Evolutionary conservation across 2,329 filamentous ascomycete species (phyloP), one percentile per base, ranked within the genome.

Genomic region (Ceratocystis cacaofunesta): DNA sequence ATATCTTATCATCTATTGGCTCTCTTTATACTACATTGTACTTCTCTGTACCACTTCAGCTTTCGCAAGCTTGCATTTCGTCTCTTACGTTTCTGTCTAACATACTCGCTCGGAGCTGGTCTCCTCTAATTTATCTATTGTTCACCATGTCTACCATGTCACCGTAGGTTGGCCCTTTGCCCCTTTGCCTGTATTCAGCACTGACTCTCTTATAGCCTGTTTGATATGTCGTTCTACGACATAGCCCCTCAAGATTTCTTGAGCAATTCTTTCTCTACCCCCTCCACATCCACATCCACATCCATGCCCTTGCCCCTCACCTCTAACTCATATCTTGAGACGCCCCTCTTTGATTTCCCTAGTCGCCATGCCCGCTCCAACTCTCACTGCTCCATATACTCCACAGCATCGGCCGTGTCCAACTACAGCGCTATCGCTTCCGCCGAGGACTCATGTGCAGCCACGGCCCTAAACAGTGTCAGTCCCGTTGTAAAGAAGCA

Each of bases 381-480:
- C 67, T 89, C 86, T 69, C 83, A 85, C 71, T 80, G 82, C 62
- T 88, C 87, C 68, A 76, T 84, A 71, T 87, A 85, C 78, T 77
- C 75, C 8, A 66, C 69, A 63, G 46, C 55, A 7, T 88, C 86
- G 63, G 80, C 82, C 71, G 81, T 87, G 73, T 89, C 87, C 57
- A 83, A 73, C n/a, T 87, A 86, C 78, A 76, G 75, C 5, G 66
- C 70, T 71, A 82, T 87, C 74, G 89, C 87, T 52, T 82, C 82
- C 68, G 77, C 78, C 69, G 77, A 80, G 65, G 87, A 88, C 73
- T 88, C 88, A 55, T 79, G 85, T 70, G 80, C 83, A 76, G 88
- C 86, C 22, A 84, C 73, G 10, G 79, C 82, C 69, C 79, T 84
- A 70, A 87, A 85, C 64, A 91, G 88, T 12, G 28, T 19, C 17